Percentiles rank a stretch among this genome's conserved stretches.
phyloP scores from a whole-genome alignment of 2,329 filamentous ascomycete genomes.

The Sodiomyces alkalinus region DNA sequence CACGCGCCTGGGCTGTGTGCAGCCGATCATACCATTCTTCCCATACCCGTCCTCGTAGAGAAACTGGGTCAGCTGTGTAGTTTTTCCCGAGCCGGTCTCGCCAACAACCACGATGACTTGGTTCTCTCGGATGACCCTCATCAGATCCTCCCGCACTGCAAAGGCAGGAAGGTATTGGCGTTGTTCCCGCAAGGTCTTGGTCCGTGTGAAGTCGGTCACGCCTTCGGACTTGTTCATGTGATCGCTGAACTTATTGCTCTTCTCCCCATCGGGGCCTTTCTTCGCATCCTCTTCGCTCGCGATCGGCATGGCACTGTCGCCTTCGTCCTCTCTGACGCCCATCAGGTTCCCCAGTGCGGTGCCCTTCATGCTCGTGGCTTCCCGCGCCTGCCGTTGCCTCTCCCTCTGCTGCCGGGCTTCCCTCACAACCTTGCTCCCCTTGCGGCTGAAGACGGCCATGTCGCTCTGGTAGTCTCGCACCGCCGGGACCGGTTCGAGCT shows the following conservation, averaged over 20 bases:
- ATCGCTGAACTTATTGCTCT: constrained; percentile 63
- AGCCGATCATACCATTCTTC: constrained; percentile 78
- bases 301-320: constrained; percentile 73
- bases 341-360: constrained; percentile 89
- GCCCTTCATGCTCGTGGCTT: constrained; percentile 84
- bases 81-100: constrained; percentile 95
- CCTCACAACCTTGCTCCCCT: constrained; percentile 84
- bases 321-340: constrained; percentile 85
- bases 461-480: constrained; percentile 91
- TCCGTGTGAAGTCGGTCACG: constrained; percentile 84
- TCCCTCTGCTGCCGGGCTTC: constrained; percentile 87
- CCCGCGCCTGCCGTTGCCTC: constrained; percentile 82
- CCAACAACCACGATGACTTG: constrained; percentile 95
- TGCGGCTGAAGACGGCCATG: constrained; percentile 95
- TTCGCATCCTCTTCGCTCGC: constrained; percentile 54
- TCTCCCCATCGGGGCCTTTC: constrained; percentile 14
- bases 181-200: constrained; percentile 79
- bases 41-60: constrained; percentile 91
- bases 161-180: constrained; percentile 90
- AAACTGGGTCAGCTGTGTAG: constrained; percentile 93
- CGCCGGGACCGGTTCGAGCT: constrained; percentile 85
- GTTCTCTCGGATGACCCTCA: constrained; percentile 88
- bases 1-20: constrained; percentile 89
- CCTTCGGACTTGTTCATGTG: constrained; percentile 71
- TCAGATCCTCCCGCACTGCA: constrained; percentile 82